A percentile compares a stretch with the other conserved stretches of the same genome.
Evolutionary conservation across 768 basidiomycete species (phyloP).

Genomic region (Macrolepiota albuminosa): DNA sequence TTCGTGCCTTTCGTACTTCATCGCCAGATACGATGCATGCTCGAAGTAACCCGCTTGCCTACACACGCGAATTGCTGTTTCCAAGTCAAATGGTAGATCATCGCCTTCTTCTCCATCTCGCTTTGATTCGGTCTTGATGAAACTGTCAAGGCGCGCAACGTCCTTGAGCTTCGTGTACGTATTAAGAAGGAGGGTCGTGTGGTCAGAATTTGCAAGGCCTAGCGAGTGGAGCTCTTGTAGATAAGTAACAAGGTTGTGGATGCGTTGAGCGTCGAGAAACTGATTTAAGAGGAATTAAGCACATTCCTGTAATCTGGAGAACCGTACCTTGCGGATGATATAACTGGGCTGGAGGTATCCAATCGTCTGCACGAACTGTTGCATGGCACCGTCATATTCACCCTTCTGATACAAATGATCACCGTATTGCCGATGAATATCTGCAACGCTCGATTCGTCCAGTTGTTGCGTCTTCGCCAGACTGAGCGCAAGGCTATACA

Average conservation of each 20-base stretch:
- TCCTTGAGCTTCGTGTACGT: slow-evolving; percentile 98
- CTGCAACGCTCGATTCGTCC: slow-evolving; percentile 70
- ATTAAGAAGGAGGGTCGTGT: slow-evolving; percentile 94
- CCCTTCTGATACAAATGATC: slow-evolving; percentile 88
- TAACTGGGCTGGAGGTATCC: slow-evolving; percentile 90
- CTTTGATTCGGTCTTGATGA: slow-evolving; percentile 84
- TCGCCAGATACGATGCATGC: slow-evolving; percentile 90
- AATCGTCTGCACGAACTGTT: slow-evolving; percentile 87
- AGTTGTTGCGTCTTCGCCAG: slow-evolving; percentile 79
- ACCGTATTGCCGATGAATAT: slow-evolving; percentile 87
- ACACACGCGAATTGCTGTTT: slow-evolving; percentile 95
- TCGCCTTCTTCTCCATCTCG: slow-evolving; percentile 41
- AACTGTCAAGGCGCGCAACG: slow-evolving; percentile 78
- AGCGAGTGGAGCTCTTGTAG: slow-evolving; percentile 91
- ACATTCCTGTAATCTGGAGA: background rate
- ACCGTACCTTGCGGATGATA: slow-evolving; percentile 86
- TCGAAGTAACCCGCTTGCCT: slow-evolving; percentile 95
- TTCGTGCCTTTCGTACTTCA: slow-evolving; percentile 86
- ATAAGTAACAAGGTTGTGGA: slow-evolving; percentile 92
- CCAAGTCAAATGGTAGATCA: slow-evolving; percentile 93
- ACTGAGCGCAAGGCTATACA: slow-evolving; percentile 77
- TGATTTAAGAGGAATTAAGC: slow-evolving; percentile 25
- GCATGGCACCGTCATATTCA: slow-evolving; percentile 92
- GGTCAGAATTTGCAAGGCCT: slow-evolving; percentile 90
- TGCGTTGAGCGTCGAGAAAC: slow-evolving; percentile 96